Percentiles rank a stretch among this genome's conserved stretches.
Conservation (phyloP, 2,329 filamentous ascomycete genomes). For the Aureobasidium leucospermi region DNA sequence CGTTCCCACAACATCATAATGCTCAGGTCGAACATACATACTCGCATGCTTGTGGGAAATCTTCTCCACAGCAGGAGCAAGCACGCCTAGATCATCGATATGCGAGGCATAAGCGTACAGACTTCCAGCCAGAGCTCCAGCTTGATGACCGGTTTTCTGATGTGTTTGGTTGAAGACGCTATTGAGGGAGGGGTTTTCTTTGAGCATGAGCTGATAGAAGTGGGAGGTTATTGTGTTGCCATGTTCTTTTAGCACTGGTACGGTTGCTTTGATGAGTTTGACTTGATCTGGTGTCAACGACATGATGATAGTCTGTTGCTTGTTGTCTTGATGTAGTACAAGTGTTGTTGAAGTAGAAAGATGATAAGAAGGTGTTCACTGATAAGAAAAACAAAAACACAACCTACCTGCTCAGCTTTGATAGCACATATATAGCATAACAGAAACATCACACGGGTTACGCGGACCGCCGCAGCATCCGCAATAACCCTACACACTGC, state of each 20-base stretch:
- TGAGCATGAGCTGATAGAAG: slow-evolving; percentile 65
- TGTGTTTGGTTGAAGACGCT: slow-evolving; percentile 66
- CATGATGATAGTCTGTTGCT: slow-evolving; percentile 19
- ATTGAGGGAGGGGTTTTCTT: slow-evolving; percentile 57
- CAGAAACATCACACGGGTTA: background rate
- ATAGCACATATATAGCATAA: background rate
- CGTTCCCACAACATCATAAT: slow-evolving; percentile 64
- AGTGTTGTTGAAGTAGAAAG: background rate
- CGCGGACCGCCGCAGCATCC: background rate
- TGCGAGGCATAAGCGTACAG: slow-evolving; percentile 66
- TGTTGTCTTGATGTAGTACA: background rate
- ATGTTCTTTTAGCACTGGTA: slow-evolving; percentile 60
- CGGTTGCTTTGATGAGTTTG: slow-evolving; percentile 60
- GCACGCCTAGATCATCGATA: slow-evolving; percentile 58
- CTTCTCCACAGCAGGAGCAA: slow-evolving; percentile 53
- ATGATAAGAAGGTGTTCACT: background rate
- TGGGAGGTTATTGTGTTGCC: slow-evolving; percentile 61
- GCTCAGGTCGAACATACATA: slow-evolving; percentile 58
- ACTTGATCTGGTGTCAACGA: slow-evolving; percentile 55
- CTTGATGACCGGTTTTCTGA: slow-evolving; percentile 61
- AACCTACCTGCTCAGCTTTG: background rate
- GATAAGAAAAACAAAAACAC: background rate
- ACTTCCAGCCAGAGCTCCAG: slow-evolving; percentile 59
- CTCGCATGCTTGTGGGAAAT: slow-evolving; percentile 73
- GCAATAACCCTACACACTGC: background rate